phyloP scores from a whole-genome alignment of 129 eudicot genomes.

The Lactuca saligna region DNA sequence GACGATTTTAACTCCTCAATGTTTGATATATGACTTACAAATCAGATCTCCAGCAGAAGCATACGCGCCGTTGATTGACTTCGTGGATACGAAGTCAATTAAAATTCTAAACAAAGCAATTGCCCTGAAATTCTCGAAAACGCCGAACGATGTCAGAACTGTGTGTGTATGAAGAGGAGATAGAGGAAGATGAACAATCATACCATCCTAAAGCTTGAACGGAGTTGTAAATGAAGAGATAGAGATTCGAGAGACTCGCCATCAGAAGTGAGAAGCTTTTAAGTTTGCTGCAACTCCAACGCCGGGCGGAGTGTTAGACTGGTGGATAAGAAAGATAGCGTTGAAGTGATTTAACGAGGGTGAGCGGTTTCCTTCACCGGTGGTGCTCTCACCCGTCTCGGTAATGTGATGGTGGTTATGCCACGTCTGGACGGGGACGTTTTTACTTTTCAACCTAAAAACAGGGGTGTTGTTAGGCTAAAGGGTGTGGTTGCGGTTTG shows the following conservation, averaged over 20 bases:
- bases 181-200: neutral
- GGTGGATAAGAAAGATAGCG: neutral
- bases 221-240: constrained; percentile 79
- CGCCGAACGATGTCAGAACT: constrained; percentile 5
- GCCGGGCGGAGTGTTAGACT: neutral
- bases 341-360: neutral
- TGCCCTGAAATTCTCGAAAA: constrained; percentile 51
- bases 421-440: neutral
- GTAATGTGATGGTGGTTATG: neutral
- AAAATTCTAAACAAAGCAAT: constrained; percentile 46
- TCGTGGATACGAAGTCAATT: constrained; percentile 43
- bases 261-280: constrained; percentile 31
- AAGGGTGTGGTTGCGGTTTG: too few relatives aligned
- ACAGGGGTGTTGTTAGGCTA: too few relatives aligned
- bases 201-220: constrained; percentile 89
- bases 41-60: constrained; percentile 72
- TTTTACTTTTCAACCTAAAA: neutral
- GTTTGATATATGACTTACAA: constrained; percentile 41
- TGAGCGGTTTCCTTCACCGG: neutral
- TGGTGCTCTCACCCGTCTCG: neutral
- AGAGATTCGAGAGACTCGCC: constrained; percentile 43
- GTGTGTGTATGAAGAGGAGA: neutral
- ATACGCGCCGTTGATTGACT: constrained; percentile 55
- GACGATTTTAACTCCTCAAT: neutral
- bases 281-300: neutral